Conservation (phyloP, 768 basidiomycete species). For the Cantharellus cinnabarinus region DNA sequence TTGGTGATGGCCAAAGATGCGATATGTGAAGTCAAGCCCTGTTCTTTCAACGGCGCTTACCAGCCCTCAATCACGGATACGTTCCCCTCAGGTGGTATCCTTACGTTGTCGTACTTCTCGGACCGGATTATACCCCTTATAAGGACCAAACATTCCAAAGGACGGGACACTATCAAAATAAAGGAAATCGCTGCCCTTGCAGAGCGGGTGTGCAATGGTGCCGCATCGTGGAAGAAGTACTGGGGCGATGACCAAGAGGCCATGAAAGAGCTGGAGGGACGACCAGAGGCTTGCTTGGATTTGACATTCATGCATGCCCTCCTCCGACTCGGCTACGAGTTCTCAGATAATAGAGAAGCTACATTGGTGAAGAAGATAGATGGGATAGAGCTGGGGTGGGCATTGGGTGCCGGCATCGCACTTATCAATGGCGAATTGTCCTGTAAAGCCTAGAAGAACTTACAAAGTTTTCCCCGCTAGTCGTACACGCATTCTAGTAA, state of each 20-base stretch:
- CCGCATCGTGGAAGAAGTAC: constrained; percentile 28
- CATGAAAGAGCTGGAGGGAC: constrained; percentile 48
- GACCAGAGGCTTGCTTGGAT: constrained; percentile 93
- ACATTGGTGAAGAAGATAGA: constrained; percentile 67
- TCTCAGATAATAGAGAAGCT: constrained; percentile 44
- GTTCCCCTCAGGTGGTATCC: constrained; percentile 66
- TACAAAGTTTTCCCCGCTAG: no score
- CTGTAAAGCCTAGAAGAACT: no score
- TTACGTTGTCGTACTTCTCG: constrained; percentile 96
- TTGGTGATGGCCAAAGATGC: constrained; percentile 90
- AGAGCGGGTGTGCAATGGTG: constrained; percentile 51
- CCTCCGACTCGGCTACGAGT: constrained; percentile 77
- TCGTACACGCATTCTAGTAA: no score
- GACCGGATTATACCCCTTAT: constrained; percentile 77
- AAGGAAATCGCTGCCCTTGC: constrained; percentile 46
- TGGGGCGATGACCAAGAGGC: constrained; percentile 20
- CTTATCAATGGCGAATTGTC: constrained; percentile 5
- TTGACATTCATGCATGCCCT: constrained; percentile 88
- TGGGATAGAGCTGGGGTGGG: constrained; percentile 28
- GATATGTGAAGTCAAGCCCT: constrained; percentile 82
- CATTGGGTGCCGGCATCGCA: constrained; percentile 17
- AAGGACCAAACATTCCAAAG: not conserved
- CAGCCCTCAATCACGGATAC: constrained; percentile 82
- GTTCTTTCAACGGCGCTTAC: constrained; percentile 94
- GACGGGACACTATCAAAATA: constrained; percentile 22